phyloP scores from a whole-genome alignment of 352 stramenopile species.

The Pythium coloratum region DNA sequence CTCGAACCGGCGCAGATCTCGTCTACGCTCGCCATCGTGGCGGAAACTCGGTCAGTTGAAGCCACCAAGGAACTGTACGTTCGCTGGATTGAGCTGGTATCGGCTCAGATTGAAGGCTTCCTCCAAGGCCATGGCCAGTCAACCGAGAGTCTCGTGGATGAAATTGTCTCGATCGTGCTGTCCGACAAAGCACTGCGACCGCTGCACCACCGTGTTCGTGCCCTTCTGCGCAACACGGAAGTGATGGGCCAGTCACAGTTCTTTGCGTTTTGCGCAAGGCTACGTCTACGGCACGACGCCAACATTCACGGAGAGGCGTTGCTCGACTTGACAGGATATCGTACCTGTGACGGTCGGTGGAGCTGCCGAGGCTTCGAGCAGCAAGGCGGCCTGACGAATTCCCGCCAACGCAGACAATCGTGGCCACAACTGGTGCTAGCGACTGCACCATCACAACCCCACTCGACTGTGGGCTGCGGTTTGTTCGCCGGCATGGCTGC shows the following conservation, averaged over 20 bases:
- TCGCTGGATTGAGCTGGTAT: constrained; percentile 16
- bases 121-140: constrained; percentile 11
- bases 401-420: background rate
- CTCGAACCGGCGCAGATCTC: constrained; percentile 2
- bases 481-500: background rate
- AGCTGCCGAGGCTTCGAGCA: background rate
- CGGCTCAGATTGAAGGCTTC: constrained; percentile 17
- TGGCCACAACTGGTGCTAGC: background rate
- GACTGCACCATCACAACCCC: background rate
- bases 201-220: background rate
- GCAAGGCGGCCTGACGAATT: background rate
- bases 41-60: background rate
- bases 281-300: background rate
- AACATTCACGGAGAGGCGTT: background rate
- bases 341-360: background rate
- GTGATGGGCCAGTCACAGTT: background rate
- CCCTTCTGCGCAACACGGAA: constrained; percentile 19
- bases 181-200: background rate
- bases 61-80: constrained; percentile 5
- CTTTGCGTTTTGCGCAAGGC: background rate
- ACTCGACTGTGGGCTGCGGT: background rate
- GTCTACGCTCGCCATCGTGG: constrained; percentile 1
- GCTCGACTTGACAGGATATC: background rate
- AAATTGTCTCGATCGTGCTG: constrained; percentile 15
- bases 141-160: constrained; percentile 18